A percentile compares a stretch with the other conserved stretches of the same genome.
Evolutionary conservation across 1,284 basidiomycete species (phyloP).

Genomic region (Xerocomus nothofagi): DNA sequence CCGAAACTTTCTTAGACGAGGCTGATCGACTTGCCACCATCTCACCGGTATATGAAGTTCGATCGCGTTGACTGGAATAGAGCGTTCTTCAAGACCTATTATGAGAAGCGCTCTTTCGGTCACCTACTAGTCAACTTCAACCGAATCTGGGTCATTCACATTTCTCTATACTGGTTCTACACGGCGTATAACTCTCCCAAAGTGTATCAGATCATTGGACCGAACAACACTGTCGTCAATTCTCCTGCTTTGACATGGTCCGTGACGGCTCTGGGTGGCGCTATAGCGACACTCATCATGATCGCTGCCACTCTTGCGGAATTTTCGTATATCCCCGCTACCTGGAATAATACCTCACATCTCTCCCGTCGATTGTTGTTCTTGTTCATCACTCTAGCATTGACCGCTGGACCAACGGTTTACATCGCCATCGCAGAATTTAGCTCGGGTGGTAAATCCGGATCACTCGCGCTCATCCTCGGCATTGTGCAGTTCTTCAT

Average conservation of each 20-base stretch:
- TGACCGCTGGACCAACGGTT: slow-evolving; percentile 88
- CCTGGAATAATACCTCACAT: slow-evolving; percentile 96
- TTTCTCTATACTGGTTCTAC: slow-evolving; percentile 92
- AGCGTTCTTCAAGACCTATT: slow-evolving; percentile 97
- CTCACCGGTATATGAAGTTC: slow-evolving; percentile 93
- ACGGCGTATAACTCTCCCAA: slow-evolving; percentile 91
- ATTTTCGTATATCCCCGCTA: slow-evolving; percentile 94
- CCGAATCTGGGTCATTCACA: slow-evolving; percentile 94
- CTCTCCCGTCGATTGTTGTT: slow-evolving; percentile 85
- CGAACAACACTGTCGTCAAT: slow-evolving; percentile 41
- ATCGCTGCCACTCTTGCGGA: slow-evolving; percentile 89
- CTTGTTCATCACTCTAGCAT: slow-evolving; percentile 78
- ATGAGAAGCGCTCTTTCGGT: slow-evolving; percentile 91
- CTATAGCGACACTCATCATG: slow-evolving; percentile 90
- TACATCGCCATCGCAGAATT: slow-evolving; percentile 80
- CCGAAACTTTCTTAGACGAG: slow-evolving; percentile 55
- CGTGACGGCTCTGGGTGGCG: slow-evolving; percentile 86
- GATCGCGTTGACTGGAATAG: slow-evolving; percentile 93
- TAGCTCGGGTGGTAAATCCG: slow-evolving; percentile 50
- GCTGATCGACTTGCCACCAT: slow-evolving; percentile 84
- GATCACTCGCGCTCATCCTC: slow-evolving; percentile 78
- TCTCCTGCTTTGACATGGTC: slow-evolving; percentile 83
- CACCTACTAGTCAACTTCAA: slow-evolving; percentile 98
- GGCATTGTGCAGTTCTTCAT: slow-evolving; percentile 93
- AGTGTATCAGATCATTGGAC: slow-evolving; percentile 56